These are phyloP conservation scores for Penicillium alfredii DNA, from an alignment of 495 filamentous ascomycete genomes.

Conservation along the genomic window DNA sequence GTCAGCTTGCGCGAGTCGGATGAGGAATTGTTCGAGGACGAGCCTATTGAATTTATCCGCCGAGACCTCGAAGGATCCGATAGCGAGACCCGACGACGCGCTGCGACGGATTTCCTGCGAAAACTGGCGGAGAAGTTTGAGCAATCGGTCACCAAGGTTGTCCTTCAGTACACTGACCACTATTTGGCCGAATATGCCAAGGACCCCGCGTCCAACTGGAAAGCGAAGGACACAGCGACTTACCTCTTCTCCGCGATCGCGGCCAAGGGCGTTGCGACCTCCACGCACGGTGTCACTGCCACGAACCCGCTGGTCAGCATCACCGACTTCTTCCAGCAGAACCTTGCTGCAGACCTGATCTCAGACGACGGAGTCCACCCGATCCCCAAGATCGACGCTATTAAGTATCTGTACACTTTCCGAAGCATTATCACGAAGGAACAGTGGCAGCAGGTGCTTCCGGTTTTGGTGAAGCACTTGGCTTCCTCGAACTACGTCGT, in stretches of 20 bases:
- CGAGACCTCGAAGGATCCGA: slow-evolving; percentile 95
- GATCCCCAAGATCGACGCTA: slow-evolving; percentile 92
- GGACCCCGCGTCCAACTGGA: slow-evolving; percentile 74
- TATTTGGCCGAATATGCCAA: slow-evolving; percentile 64
- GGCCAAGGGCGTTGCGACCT: slow-evolving; percentile 79
- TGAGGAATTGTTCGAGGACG: slow-evolving; percentile 93
- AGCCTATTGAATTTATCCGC: slow-evolving; percentile 97
- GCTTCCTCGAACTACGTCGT: slow-evolving; percentile 85
- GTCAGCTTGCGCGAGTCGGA: slow-evolving; percentile 85
- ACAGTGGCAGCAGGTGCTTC: slow-evolving; percentile 83
- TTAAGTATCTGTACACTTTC: slow-evolving; percentile 96
- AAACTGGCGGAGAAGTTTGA: slow-evolving; percentile 86
- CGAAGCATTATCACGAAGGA: slow-evolving; percentile 79
- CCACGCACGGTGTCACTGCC: slow-evolving; percentile 80
- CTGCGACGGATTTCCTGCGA: slow-evolving; percentile 88
- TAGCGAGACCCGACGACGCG: slow-evolving; percentile 82
- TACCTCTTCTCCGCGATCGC: slow-evolving; percentile 94
- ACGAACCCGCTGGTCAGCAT: slow-evolving; percentile 80
- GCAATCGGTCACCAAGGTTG: slow-evolving; percentile 69
- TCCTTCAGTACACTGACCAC: slow-evolving; percentile 74
- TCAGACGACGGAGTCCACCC: slow-evolving; percentile 60
- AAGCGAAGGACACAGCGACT: slow-evolving; percentile 91
- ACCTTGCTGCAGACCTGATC: slow-evolving; percentile 80
- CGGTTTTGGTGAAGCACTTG: slow-evolving; percentile 83
- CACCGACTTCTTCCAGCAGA: slow-evolving; percentile 84